Conservation (phyloP, 2,329 filamentous ascomycete species). For the Botrytis paeoniae region DNA sequence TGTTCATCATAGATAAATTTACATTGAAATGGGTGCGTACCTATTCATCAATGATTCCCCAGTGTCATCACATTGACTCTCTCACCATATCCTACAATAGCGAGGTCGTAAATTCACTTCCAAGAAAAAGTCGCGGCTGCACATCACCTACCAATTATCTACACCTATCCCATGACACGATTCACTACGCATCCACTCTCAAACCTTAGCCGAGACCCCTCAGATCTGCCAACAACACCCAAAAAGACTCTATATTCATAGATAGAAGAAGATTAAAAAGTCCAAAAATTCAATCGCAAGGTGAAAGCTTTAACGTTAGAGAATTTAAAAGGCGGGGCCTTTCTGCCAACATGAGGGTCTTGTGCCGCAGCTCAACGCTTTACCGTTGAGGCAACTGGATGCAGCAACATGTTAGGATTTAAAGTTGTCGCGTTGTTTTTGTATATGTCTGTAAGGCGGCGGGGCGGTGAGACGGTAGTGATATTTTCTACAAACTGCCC, state of each 20-base stretch:
- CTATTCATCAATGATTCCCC: background rate
- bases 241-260: background rate
- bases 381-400: conserved; percentile 1
- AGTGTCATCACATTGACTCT: background rate
- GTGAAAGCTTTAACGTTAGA: conserved; percentile 6
- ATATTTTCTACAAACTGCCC: background rate
- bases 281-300: conserved; percentile 1
- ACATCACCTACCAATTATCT: background rate
- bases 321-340: background rate
- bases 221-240: background rate
- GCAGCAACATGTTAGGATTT: background rate
- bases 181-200: background rate
- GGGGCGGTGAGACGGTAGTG: background rate
- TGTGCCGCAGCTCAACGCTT: background rate
- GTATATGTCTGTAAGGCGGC: background rate
- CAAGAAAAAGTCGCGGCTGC: background rate
- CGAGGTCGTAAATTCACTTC: background rate
- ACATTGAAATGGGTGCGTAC: background rate
- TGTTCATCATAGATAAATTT: background rate
- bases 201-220: background rate
- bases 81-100: background rate
- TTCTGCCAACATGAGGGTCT: background rate
- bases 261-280: background rate
- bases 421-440: background rate
- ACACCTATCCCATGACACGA: background rate